Evolutionary conservation across 2,329 filamentous ascomycete genomes (phyloP), one percentile per base, ranked within the genome.

Genomic region (Arthrobotrys pseudoclavata): DNA sequence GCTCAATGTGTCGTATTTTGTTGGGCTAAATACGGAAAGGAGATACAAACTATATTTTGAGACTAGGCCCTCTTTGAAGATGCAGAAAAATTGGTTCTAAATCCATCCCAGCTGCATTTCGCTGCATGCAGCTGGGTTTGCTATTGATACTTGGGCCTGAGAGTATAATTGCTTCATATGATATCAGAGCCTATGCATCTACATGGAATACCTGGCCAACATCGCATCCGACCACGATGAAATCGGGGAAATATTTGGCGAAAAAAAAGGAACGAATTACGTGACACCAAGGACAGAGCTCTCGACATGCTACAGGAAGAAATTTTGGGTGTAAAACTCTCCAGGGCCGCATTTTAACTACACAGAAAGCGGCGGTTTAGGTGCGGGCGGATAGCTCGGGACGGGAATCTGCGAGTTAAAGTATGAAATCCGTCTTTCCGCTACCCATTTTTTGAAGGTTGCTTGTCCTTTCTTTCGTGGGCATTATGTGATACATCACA

Each of bases 181-280:
- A 29, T 57, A 20, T 57, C 50, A 57, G 52, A 57, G 37, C 4
- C 10, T 20, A 53, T 53, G 26, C 24, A 53, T 26, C 50, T 53
- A 53, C 52, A 57, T 57, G 29, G 29, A 22, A n/a, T 37, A 31
- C 50, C 26, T 53, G 24, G 24, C 24, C 24, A 53, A 53, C 15
- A 18, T 53, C 50, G 24, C 47, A 31, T 31, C 24, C 12, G 10
- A 26, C 15, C 4, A n/a, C n/a, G 42, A 20, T 45, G 42, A 1
- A n/a, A 37, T 57, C 52, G 52, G 52, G 52, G 52, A 57, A 57
- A 57, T 57, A 37, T 37, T 57, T 57, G 37, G 29, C 52, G 52
- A 37, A 10, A 57, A 57, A 22, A 6, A 34, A n/a, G 24, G 13
- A 31, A 53, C 50, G 13, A 15, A 55, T 34, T 55, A 20, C n/a